Evolutionary conservation across 805 yeast species (phyloP).

Genomic region (Starmerella bombi): DNA sequence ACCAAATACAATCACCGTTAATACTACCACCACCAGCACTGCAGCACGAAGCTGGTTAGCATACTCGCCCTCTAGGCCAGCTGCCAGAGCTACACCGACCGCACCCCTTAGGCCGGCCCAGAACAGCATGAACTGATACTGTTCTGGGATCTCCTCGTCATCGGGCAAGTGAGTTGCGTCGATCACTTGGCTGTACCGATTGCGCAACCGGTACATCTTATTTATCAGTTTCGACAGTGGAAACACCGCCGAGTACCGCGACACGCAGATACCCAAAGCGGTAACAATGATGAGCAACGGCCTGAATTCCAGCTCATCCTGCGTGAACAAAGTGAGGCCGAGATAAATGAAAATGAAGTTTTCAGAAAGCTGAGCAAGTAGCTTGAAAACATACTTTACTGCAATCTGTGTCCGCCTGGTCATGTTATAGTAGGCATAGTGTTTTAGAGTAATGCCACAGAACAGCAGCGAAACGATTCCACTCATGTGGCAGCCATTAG

Average conservation of each 20-base stretch:
- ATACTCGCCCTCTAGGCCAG: constrained; percentile 91
- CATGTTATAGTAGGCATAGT: constrained; percentile 95
- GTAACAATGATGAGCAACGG: constrained; percentile 87
- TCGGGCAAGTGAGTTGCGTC: constrained; percentile 22
- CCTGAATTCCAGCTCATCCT: constrained; percentile 87
- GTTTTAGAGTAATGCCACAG: constrained; percentile 93
- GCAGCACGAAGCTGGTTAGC: constrained; percentile 84
- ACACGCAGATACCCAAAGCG: constrained; percentile 77
- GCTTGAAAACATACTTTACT: constrained; percentile 84
- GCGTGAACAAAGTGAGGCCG: constrained; percentile 89
- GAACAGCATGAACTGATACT: constrained; percentile 95
- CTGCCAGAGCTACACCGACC: constrained; percentile 96
- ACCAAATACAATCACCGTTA: constrained; percentile 91
- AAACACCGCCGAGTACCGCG: constrained; percentile 95
- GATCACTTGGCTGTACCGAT: constrained; percentile 16
- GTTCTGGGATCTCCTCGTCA: constrained; percentile 73
- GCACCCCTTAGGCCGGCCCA: constrained; percentile 99
- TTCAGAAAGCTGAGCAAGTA: constrained; percentile 88
- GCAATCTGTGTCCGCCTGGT: constrained; percentile 94
- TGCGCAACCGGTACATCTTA: constrained; percentile 54
- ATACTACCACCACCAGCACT: constrained; percentile 87
- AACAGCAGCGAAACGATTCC: constrained; percentile 90
- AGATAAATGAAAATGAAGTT: constrained; percentile 91
- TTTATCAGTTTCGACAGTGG: constrained; percentile 79
- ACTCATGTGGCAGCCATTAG: constrained; percentile 98